These are phyloP conservation scores for Dendrobium nobile DNA, from an alignment of 106 monocot species.

Conservation along the genomic window DNA sequence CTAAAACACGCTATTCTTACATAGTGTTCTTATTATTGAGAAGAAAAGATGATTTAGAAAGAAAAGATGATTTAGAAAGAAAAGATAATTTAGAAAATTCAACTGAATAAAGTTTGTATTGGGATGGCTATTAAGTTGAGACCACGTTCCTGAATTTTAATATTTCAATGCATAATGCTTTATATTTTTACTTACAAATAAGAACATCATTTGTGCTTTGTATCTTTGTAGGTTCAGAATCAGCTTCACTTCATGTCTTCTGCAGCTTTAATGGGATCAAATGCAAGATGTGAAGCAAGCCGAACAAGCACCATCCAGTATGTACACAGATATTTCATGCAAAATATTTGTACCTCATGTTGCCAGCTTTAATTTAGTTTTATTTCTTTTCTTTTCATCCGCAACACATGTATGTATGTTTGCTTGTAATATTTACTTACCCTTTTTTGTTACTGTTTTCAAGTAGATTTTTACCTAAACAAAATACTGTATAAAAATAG, in stretches of 20 bases:
- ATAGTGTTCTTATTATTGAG: neutral
- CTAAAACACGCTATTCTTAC: neutral
- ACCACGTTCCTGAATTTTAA: neutral
- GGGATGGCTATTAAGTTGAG: neutral
- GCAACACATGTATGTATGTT: neutral
- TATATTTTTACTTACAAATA: neutral
- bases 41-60: neutral
- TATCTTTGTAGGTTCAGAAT: slow-evolving; percentile 35
- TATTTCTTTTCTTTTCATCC: neutral
- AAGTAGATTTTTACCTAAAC: neutral
- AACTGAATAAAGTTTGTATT: neutral
- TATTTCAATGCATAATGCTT: neutral
- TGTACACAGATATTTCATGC: neutral
- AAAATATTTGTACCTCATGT: neutral
- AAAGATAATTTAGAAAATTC: neutral
- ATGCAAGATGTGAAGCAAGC: slow-evolving; percentile 27
- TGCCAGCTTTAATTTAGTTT: neutral
- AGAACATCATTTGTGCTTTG: neutral
- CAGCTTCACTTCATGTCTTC: slow-evolving; percentile 15
- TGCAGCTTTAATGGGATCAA: slow-evolving; percentile 6
- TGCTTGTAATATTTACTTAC: neutral
- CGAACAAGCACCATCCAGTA: slow-evolving; percentile 20
- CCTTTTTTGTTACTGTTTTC: neutral
- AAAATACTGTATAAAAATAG: neutral
- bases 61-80: neutral